Evolutionary conservation across 2,329 filamentous ascomycete species (phyloP).

Genomic region (Epicoccum sorghinum): DNA sequence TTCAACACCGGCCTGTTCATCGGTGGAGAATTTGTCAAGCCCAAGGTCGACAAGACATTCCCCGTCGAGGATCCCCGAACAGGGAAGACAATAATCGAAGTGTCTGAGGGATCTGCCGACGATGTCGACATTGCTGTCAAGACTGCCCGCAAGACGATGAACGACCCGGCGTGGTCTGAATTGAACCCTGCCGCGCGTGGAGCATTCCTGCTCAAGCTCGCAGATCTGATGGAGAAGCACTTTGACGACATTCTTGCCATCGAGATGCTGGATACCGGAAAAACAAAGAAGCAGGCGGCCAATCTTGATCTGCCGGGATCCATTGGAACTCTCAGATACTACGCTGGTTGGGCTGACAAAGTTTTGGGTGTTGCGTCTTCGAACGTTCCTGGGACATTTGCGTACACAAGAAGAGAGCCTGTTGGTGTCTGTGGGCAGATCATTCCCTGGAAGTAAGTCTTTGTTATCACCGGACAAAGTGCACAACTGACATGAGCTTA

Average conservation of each 20-base stretch:
- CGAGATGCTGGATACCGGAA: slow-evolving; percentile 15
- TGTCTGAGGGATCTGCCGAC: slow-evolving; percentile 12
- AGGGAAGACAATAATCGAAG: slow-evolving; percentile 14
- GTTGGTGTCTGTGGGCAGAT: slow-evolving; percentile 79
- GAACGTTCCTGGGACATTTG: slow-evolving; percentile 71
- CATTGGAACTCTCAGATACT: slow-evolving; percentile 69
- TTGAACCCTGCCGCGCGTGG: slow-evolving; percentile 11
- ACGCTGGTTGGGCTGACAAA: slow-evolving; percentile 81
- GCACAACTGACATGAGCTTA: neutral
- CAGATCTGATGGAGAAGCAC: slow-evolving; percentile 13
- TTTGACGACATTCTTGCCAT: slow-evolving; percentile 16
- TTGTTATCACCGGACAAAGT: no score
- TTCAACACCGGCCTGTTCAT: slow-evolving; percentile 51
- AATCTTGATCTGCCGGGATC: slow-evolving; percentile 67
- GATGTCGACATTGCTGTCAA: slow-evolving; percentile 16
- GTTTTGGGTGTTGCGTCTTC: slow-evolving; percentile 77
- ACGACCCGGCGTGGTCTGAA: slow-evolving; percentile 9
- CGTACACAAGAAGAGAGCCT: slow-evolving; percentile 77
- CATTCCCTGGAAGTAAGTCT: slow-evolving; percentile 61
- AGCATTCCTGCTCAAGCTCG: slow-evolving; percentile 9
- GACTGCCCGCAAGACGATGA: slow-evolving; percentile 11
- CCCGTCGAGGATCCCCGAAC: slow-evolving; percentile 23
- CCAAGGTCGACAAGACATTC: slow-evolving; percentile 21
- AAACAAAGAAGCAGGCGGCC: slow-evolving; percentile 29
- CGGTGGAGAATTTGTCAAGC: slow-evolving; percentile 52